Evolutionary conservation across 805 yeast species (phyloP), one percentile per base, ranked within the genome.

Genomic region (Nematodospora valgi): DNA sequence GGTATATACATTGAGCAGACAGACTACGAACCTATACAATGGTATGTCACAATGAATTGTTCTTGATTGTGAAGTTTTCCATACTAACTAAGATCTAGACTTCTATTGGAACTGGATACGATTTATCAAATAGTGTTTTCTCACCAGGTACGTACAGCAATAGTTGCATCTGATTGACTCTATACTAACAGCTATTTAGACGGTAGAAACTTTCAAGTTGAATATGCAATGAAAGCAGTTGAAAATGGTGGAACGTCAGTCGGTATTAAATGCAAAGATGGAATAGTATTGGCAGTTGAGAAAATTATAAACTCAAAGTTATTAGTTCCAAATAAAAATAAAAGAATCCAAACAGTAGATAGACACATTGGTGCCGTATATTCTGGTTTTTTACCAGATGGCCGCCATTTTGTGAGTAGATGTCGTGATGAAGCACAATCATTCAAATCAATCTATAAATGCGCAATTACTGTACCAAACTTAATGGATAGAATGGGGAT

Each of bases 21-120:
- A n/a, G n/a, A n/a, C n/a, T n/a, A n/a, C n/a, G n/a, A n/a, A n/a
- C n/a, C n/a, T n/a, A n/a, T n/a, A n/a, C n/a, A 28, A 30, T 37
- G 40, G 40, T 37, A 37, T 37, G 40, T 37, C 15, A 21, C n/a
- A n/a, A n/a, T n/a, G n/a, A n/a, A n/a, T n/a, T n/a, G n/a, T n/a
- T n/a, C n/a, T n/a, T n/a, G n/a, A n/a, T n/a, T n/a, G n/a, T n/a
- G n/a, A n/a, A n/a, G n/a, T n/a, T n/a, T n/a, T n/a, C n/a, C n/a
- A n/a, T 34, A 34, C 39, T 35, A 39, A 39, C 40, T 9, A 19
- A 25, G 30, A 10, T 27, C 18, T 34, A 47, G 91, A 84, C 98
- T 25, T 93, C 98, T 30, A 89, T 93, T 51, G 99, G 99, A 51
- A 93, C 99, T 19, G 99, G 99, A 13, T 93, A 93, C 78, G 99